Conservation (phyloP, 176 grass and related monocot genomes). For the Poa pratensis region DNA sequence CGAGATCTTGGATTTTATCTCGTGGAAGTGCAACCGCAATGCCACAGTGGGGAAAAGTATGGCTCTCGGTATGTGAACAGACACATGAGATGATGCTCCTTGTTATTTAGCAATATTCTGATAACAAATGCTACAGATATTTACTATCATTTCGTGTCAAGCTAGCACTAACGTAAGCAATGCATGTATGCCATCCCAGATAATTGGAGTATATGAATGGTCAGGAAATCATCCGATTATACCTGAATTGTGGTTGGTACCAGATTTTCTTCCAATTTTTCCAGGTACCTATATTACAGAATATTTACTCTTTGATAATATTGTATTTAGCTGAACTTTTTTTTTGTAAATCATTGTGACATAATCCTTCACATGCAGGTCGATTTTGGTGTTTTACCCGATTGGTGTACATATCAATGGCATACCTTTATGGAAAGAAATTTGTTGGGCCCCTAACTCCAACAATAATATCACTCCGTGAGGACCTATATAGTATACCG, state of each 20-base stretch:
- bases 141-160: neutral
- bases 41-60: constrained; percentile 8
- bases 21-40: neutral
- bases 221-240: neutral
- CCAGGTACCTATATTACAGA: neutral
- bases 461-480: neutral
- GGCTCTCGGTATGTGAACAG: neutral
- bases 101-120: neutral
- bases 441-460: neutral
- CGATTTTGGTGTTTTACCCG: neutral
- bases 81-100: neutral
- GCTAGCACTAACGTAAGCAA: neutral
- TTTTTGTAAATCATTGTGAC: neutral
- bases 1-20: neutral
- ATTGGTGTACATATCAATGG: neutral
- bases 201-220: neutral
- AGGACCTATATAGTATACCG: neutral
- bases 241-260: neutral
- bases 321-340: neutral
- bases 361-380: neutral
- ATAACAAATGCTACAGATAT: neutral
- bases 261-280: neutral
- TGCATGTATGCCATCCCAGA: neutral
- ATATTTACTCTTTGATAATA: no score
- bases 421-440: neutral